These are phyloP conservation scores for Phaeosphaeriaceae sp. DNA, from an alignment of 2,329 filamentous ascomycete species.

Conservation along the genomic window DNA sequence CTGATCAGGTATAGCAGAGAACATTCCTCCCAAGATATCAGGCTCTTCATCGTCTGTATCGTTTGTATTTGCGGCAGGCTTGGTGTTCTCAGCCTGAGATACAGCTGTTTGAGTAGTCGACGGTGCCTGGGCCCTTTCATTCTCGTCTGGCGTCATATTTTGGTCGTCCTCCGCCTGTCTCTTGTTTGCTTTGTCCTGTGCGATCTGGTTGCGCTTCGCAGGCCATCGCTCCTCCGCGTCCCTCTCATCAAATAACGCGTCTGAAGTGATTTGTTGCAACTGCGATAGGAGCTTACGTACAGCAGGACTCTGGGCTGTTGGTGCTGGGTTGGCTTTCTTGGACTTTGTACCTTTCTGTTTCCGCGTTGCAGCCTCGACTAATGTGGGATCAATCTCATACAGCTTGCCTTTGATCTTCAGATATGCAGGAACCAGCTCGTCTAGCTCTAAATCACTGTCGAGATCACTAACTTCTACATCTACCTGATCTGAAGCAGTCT, in stretches of 20 bases:
- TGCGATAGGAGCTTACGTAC: constrained; percentile 74
- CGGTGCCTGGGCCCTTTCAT: background rate
- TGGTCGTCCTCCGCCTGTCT: constrained; percentile 13
- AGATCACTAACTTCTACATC: constrained; percentile 56
- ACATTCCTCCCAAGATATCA: constrained; percentile 65
- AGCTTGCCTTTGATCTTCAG: constrained; percentile 71
- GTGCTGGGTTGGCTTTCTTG: constrained; percentile 23
- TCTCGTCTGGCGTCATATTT: background rate
- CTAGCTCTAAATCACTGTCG: constrained; percentile 58
- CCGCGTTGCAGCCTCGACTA: constrained; percentile 59
- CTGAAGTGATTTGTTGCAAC: constrained; percentile 75
- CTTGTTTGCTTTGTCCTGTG: constrained; percentile 46
- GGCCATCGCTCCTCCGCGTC: constrained; percentile 57
- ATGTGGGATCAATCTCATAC: constrained; percentile 58
- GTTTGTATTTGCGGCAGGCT: constrained; percentile 5
- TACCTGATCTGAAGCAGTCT: constrained; percentile 17
- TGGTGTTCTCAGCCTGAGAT: background rate
- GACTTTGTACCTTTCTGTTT: constrained; percentile 38
- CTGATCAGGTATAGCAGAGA: constrained; percentile 54
- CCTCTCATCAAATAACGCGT: constrained; percentile 58
- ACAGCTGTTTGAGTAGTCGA: background rate
- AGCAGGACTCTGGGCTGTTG: constrained; percentile 50
- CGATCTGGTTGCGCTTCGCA: constrained; percentile 51
- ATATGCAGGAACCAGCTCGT: constrained; percentile 72
- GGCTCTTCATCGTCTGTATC: constrained; percentile 62